These are phyloP conservation scores for Aaosphaeria arxii DNA, from an alignment of 2,329 filamentous ascomycete genomes.

Conservation along the genomic window DNA sequence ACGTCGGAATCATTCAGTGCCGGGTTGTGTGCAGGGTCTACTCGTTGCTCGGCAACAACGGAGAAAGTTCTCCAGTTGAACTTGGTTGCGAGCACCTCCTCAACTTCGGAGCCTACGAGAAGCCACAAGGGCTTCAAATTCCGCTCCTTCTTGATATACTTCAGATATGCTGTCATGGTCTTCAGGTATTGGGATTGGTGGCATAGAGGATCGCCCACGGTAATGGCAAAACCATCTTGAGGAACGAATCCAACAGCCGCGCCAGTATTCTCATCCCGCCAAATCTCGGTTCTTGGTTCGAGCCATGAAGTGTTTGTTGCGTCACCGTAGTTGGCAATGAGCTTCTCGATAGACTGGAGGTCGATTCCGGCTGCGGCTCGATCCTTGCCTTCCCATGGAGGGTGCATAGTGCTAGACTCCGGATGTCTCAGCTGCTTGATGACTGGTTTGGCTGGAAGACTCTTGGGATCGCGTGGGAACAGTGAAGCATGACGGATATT, in stretches of 20 bases:
- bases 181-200: slow-evolving; percentile 72
- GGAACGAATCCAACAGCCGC: slow-evolving; percentile 82
- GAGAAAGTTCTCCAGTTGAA: slow-evolving; percentile 87
- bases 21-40: slow-evolving; percentile 69
- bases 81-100: slow-evolving; percentile 75
- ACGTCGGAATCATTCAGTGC: slow-evolving; percentile 64
- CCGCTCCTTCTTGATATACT: slow-evolving; percentile 68
- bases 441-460: slow-evolving; percentile 67
- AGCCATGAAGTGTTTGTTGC: slow-evolving; percentile 93
- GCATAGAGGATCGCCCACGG: slow-evolving; percentile 84
- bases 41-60: slow-evolving; percentile 83
- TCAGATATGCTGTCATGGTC: slow-evolving; percentile 71
- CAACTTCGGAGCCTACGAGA: slow-evolving; percentile 73
- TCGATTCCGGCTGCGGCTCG: slow-evolving; percentile 48
- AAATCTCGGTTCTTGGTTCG: slow-evolving; percentile 83
- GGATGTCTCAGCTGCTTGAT: slow-evolving; percentile 72
- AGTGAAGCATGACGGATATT: slow-evolving; percentile 87
- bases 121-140: slow-evolving; percentile 83
- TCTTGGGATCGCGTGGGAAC: slow-evolving; percentile 86
- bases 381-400: slow-evolving; percentile 59
- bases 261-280: slow-evolving; percentile 75
- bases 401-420: slow-evolving; percentile 76
- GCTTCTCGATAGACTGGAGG: slow-evolving; percentile 74
- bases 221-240: slow-evolving; percentile 74
- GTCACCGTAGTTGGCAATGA: slow-evolving; percentile 94